These are phyloP conservation scores for Wickerhamiella allomyrinae DNA, from an alignment of 805 yeast genomes.

Conservation along the genomic window DNA sequence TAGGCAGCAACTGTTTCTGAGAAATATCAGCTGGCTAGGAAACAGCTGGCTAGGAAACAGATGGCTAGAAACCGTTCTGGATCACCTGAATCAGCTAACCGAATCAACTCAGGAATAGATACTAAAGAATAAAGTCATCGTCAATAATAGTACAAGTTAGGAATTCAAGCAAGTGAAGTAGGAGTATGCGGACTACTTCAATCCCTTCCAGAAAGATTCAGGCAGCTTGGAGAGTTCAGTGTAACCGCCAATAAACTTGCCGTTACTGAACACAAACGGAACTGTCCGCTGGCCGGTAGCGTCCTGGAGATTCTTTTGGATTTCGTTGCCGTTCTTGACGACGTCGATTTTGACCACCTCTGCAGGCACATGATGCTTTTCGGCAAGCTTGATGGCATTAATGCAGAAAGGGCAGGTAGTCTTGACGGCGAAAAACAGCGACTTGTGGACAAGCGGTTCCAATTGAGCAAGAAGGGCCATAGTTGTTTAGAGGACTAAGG, in stretches of 20 bases:
- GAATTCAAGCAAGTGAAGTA: no score
- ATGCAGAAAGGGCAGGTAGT: conserved; percentile 19
- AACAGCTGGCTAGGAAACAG: no score
- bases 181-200: no score
- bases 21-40: no score
- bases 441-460: conserved; percentile 8
- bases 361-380: conserved; percentile 10
- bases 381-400: conserved; percentile 14
- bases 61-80: no score
- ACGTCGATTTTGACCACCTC: conserved; percentile 42
- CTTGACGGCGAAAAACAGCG: conserved; percentile 16
- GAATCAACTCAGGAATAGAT: no score
- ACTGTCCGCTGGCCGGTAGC: conserved; percentile 53
- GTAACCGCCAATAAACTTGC: conserved; percentile 37
- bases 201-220: conserved; percentile 13
- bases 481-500: not conserved
- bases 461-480: not conserved
- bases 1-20: no score
- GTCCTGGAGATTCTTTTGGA: conserved; percentile 43
- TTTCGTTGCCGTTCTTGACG: conserved; percentile 34
- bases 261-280: conserved; percentile 51
- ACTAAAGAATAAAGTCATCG: no score
- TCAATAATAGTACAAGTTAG: no score
- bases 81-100: no score
- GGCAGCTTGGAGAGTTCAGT: conserved; percentile 15